Base-by-base conservation (phyloP, 1,139 yeast species). In the Debaryomyces subglobosus region DNA sequence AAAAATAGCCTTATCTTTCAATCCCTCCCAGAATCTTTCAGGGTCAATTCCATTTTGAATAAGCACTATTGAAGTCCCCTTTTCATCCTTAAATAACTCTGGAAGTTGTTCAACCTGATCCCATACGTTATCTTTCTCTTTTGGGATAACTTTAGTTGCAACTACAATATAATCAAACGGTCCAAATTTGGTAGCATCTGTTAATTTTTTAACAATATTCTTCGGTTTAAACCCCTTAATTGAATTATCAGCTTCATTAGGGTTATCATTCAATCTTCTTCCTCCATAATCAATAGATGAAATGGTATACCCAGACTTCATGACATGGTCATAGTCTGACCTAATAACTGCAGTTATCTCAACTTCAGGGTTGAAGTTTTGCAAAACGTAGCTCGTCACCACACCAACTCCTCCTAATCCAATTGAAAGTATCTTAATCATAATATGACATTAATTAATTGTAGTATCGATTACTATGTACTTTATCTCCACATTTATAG, bases 401-500 rank as follows among this genome's bases (percentile, higher is more conserved):
- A 62, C 58, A 2, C 75, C 74, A 2, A 70, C 72, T 7, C 74
- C 91, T 8, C 91, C 91, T 55, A 85, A 72, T 9, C 91, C 91
- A 32, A 85, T 73, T n/a, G 82, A 64, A 27, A 84, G 70, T 3
- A 82, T 69, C 45, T 75, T 76, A 4, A 69, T 51, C 53, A 58
- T 62, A 24, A 30, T 40, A 20, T 30, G 21, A 13, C 12, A 16
- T 36, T 5, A 16, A 1, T 25, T 13, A 15, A 3, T 12, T 20
- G 8, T 25, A 13, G 13, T 8, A 3, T 15, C 3, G 5, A 9
- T 15, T 15, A 7, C n/a, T 20, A 12, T 5, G 15, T 20, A 12
- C 27, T n/a, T 12, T 35, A 16, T 16, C 34, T 18, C 34, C 21
- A 27, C 15, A 25, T 39, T 39, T 39, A 39, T 39, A 39, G 41